A percentile compares a stretch with the other conserved stretches of the same genome.
These are phyloP conservation scores for Diaporthe humulicola DNA, from an alignment of 2,329 filamentous ascomycete species.

Conservation along the genomic window DNA sequence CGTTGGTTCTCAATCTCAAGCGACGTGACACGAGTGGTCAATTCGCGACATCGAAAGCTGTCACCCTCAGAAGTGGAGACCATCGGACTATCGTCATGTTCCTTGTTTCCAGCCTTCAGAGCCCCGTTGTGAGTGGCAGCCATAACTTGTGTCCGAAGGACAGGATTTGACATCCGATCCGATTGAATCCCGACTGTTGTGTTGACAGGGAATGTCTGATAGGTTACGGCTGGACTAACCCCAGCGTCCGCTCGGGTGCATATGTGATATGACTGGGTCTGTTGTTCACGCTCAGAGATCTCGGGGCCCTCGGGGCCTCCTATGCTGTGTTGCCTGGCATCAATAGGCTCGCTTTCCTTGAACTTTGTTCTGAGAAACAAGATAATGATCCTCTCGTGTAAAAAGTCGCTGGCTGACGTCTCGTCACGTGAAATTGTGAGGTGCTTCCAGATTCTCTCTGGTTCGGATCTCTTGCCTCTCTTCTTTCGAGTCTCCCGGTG, in stretches of 20 bases:
- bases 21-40: background rate
- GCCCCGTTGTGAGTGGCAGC: background rate
- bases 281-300: background rate
- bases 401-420: background rate
- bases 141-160: background rate
- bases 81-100: too few species aligned
- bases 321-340: background rate
- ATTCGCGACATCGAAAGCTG: background rate
- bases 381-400: background rate
- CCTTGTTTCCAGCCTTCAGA: background rate
- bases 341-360: fast-evolving
- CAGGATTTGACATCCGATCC: fast-evolving
- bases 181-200: too few species aligned
- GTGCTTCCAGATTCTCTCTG: background rate
- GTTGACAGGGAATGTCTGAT: background rate
- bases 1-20: background rate
- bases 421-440: background rate
- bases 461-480: too few species aligned
- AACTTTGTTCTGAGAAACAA: background rate
- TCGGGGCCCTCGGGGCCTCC: background rate
- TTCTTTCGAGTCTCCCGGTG: background rate
- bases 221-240: too few species aligned
- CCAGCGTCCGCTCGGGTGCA: background rate
- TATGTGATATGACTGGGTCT: background rate
- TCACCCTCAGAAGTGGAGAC: background rate